phyloP scores from a whole-genome alignment of 1,139 yeast genomes.

The Spathaspora sp. region DNA sequence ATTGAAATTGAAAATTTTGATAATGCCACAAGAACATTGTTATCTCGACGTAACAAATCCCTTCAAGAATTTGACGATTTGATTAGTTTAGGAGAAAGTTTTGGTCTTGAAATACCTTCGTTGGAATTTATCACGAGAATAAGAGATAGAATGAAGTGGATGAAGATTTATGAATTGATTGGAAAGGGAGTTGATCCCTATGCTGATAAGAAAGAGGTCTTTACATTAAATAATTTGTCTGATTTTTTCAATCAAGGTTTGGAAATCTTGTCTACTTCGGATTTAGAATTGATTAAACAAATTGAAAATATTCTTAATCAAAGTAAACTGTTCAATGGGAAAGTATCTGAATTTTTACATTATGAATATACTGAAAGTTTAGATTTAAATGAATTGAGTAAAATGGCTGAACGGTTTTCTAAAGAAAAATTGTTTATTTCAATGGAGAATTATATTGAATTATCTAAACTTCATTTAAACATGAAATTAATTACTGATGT shows the following conservation, averaged over 20 bases:
- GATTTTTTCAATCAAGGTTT: slow-evolving; percentile 44
- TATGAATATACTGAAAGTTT: slow-evolving; percentile 25
- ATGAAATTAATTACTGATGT: slow-evolving; percentile 22
- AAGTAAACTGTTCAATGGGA: slow-evolving; percentile 30
- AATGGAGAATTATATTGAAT: slow-evolving; percentile 24
- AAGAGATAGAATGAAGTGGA: slow-evolving; percentile 52
- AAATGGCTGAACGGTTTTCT: slow-evolving; percentile 25
- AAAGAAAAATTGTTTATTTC: slow-evolving; percentile 28
- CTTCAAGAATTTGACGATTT: slow-evolving; percentile 45
- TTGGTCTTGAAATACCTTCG: slow-evolving; percentile 58
- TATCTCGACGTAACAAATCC: slow-evolving; percentile 27
- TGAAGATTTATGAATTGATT: slow-evolving; percentile 32
- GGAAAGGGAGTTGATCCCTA: slow-evolving; percentile 44
- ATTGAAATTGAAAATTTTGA: slow-evolving; percentile 56
- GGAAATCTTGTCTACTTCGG: slow-evolving; percentile 29
- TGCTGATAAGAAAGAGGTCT: slow-evolving; percentile 35
- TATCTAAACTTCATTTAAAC: slow-evolving; percentile 29
- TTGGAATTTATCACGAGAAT: slow-evolving; percentile 48
- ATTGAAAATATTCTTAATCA: slow-evolving; percentile 27
- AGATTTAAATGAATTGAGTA: slow-evolving; percentile 22
- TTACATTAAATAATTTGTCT: slow-evolving; percentile 35
- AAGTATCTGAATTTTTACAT: slow-evolving; percentile 27
- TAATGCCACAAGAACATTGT: slow-evolving; percentile 42
- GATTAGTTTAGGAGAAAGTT: slow-evolving; percentile 54
- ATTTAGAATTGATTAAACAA: slow-evolving; percentile 21